Base-by-base conservation (phyloP, 2,329 filamentous ascomycete genomes). In the Fusarium sp. region DNA sequence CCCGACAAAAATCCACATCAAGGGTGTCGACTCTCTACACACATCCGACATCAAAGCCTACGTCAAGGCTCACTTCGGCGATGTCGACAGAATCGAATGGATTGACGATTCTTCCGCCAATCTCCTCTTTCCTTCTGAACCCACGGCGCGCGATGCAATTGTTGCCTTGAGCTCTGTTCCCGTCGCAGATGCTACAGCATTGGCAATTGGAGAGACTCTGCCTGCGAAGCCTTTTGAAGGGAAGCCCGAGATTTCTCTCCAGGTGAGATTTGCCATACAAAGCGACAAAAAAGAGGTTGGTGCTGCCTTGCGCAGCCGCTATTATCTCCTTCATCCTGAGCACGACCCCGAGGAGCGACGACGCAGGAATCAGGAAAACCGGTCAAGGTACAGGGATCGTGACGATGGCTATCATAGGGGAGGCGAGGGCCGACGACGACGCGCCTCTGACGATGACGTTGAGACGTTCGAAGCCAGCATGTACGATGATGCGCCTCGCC, bases 21-120 rank as follows among this genome's bases (percentile, higher is more conserved):
- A 91, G 67, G 96, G 96, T 25, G 88, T 98, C 7, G 93, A 97
- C 79, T 90, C 92, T 47, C 86, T 98, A 80, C 94, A 92, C 37
- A 95, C 95, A 33, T 88, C 90, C 62, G 91, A 97, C 72, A 92
- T 98, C 76, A 92, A 93, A 76, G 86, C 88, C 67, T 98, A 95
- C 77, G 89, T 94, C 13, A 83, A 86, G 53, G 88, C 93, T 71
- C 89, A 96, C 81, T 94, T 89, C 78, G 84, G 86, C 40, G 80
- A 82, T 19, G 85, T 91, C 64, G 85, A 88, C 63, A 88, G 89
- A 69, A 86, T 98, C 72, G 95, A 98, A 83, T 99, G 96, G 96
- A 94, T 99, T 74, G 94, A 98, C 81, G 96, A 99, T 82, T 91
- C 90, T 11, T 96, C 94, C 0, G 94, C 94, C 71, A 98, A 98